phyloP scores from a whole-genome alignment of 768 basidiomycete species.

The Gymnopilus junonius region DNA sequence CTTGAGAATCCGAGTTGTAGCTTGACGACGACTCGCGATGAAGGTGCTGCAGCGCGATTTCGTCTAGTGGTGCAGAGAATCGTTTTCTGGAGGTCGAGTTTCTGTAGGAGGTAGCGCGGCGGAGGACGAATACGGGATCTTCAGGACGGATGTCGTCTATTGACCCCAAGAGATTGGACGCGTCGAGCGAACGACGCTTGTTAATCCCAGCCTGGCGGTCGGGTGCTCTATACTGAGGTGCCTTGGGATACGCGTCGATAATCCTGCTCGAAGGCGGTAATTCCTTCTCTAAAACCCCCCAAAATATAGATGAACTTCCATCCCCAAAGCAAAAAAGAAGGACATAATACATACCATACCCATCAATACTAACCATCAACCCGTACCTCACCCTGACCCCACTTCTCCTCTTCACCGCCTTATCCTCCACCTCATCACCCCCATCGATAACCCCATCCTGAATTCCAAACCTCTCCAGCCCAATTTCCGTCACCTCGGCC shows the following conservation, averaged over 20 bases:
- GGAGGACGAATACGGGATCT: conserved; percentile 91
- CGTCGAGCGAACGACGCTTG: conserved; percentile 90
- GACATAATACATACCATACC: conserved; percentile 57
- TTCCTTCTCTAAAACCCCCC: conserved; percentile 62
- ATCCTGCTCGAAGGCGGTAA: conserved; percentile 82
- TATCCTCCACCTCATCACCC: conserved; percentile 97
- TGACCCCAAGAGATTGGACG: conserved; percentile 68
- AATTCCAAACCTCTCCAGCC: conserved; percentile 93
- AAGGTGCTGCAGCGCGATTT: conserved; percentile 75
- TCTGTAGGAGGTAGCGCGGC: conserved; percentile 79
- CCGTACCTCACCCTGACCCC: conserved; percentile 80
- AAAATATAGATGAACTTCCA: conserved; percentile 1
- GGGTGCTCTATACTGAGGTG: conserved; percentile 70
- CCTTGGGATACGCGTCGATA: conserved; percentile 78
- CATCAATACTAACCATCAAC: conserved; percentile 64
- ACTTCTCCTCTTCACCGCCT: conserved; percentile 81
- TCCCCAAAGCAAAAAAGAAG: conserved; percentile 2
- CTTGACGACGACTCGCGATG: conserved; percentile 74
- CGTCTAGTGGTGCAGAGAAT: conserved; percentile 79
- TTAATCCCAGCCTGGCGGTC: conserved; percentile 61
- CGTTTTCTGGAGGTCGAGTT: conserved; percentile 71
- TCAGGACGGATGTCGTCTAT: conserved; percentile 76
- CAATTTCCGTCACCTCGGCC: conserved; percentile 93
- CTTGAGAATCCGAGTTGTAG: conserved; percentile 50
- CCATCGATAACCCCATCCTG: conserved; percentile 98